Conservation (phyloP, 2,329 filamentous ascomycete species). For the Monosporascus sp. region DNA sequence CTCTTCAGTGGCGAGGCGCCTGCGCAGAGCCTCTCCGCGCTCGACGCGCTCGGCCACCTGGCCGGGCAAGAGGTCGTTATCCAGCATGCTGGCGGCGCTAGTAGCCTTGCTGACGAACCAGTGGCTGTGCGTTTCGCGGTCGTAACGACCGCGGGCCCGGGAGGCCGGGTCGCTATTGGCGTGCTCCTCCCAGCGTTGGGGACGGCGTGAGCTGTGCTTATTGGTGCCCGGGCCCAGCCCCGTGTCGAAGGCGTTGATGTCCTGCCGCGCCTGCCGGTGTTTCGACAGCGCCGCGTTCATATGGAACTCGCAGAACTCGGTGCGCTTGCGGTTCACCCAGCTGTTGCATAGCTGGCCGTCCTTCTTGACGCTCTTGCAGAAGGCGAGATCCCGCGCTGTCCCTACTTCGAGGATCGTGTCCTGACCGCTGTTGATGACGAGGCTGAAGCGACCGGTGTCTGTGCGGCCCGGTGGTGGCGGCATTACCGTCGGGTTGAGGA, state of each 20-base stretch:
- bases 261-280: slow-evolving; percentile 33
- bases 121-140: slow-evolving; percentile 52
- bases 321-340: slow-evolving; percentile 87
- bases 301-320: slow-evolving; percentile 90
- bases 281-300: slow-evolving; percentile 76
- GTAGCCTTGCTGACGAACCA: slow-evolving; percentile 50
- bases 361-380: slow-evolving; percentile 78
- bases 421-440: slow-evolving; percentile 78
- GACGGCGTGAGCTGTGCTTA: slow-evolving; percentile 26
- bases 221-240: slow-evolving; percentile 37
- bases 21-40: slow-evolving; percentile 60
- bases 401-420: slow-evolving; percentile 91
- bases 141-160: slow-evolving; percentile 42
- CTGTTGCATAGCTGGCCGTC: slow-evolving; percentile 74
- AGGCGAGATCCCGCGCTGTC: slow-evolving; percentile 75
- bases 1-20: slow-evolving; percentile 60
- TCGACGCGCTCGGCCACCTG: slow-evolving; percentile 54
- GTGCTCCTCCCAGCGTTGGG: slow-evolving; percentile 15
- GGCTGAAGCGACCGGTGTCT: slow-evolving; percentile 77
- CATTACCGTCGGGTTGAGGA: slow-evolving; percentile 88
- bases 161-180: slow-evolving; percentile 19
- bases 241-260: slow-evolving; percentile 34
- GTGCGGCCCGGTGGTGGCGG: slow-evolving; percentile 70
- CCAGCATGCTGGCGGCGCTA: slow-evolving; percentile 58
- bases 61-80: slow-evolving; percentile 47